Evolutionary conservation across 2,329 filamentous ascomycete species (phyloP).

Genomic region (Fusarium floridanum): DNA sequence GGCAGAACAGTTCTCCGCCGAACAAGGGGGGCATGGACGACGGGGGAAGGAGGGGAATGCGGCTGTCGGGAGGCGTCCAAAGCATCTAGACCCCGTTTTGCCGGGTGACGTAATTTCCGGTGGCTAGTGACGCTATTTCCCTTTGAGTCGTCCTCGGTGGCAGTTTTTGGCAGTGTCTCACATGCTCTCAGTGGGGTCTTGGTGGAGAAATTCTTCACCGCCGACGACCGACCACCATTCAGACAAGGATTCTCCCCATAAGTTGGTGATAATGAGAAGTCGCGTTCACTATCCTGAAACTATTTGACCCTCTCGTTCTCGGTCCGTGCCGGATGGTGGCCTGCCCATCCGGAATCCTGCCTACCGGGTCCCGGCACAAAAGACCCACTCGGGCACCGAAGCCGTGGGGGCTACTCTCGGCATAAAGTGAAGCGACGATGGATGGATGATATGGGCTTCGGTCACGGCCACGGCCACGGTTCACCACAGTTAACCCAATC

Average conservation of each 20-base stretch:
- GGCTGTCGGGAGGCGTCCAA: constrained; percentile 13
- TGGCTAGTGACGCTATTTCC: constrained; percentile 34
- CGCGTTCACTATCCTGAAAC: not conserved
- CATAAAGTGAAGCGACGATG: not conserved
- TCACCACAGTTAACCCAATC: not conserved
- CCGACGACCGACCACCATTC: constrained; percentile 23
- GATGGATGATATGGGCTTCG: not conserved
- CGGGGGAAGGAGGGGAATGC: constrained; percentile 3
- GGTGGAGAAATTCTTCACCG: constrained; percentile 27
- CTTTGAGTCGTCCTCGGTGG: constrained; percentile 34
- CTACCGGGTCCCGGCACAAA: constrained; percentile 12
- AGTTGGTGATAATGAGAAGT: constrained; percentile 10
- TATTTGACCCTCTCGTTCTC: constrained; percentile 3
- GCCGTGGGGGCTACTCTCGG: constrained; percentile 29
- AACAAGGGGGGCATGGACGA: constrained; percentile 1
- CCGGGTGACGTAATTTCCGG: constrained; percentile 42
- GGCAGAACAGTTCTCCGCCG: constrained; percentile 1
- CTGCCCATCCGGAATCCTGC: constrained; percentile 14
- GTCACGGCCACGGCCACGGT: not conserved
- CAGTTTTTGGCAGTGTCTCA: constrained; percentile 43
- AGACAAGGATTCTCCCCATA: constrained; percentile 16
- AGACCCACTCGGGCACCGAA: constrained; percentile 36
- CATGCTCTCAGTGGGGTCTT: constrained; percentile 32
- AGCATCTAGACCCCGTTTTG: constrained; percentile 26
- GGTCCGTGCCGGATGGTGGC: constrained; percentile 22